A percentile compares a stretch with the other conserved stretches of the same genome.
phyloP scores from a whole-genome alignment of 2,329 filamentous ascomycete genomes.

The Seiridium unicorne region DNA sequence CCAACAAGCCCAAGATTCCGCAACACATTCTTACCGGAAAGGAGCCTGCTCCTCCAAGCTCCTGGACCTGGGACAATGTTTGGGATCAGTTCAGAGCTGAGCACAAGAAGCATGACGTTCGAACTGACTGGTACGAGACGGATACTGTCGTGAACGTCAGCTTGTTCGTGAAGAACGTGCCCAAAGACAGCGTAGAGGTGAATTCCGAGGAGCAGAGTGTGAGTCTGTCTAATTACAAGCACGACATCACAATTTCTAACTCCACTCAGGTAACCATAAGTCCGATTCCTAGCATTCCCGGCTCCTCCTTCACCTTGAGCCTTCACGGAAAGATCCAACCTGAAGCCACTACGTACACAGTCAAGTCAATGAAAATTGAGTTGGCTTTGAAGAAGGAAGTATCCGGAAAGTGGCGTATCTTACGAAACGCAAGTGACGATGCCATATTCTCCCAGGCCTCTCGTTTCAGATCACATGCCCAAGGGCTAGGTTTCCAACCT shows the following conservation, averaged over 20 bases:
- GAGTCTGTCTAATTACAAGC: background rate
- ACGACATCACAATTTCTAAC: background rate
- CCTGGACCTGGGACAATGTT: constrained; percentile 16
- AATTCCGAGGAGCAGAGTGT: constrained; percentile 25
- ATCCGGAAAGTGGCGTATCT: constrained; percentile 66
- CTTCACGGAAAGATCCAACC: constrained; percentile 67
- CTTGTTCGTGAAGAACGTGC: constrained; percentile 39
- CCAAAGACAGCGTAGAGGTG: constrained; percentile 38
- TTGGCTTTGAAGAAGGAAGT: constrained; percentile 67
- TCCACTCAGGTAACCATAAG: constrained; percentile 15
- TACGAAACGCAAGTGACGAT: constrained; percentile 43
- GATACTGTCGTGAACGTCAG: constrained; percentile 32
- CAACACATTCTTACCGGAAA: background rate
- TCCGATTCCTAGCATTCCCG: constrained; percentile 50
- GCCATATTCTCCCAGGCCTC: constrained; percentile 13
- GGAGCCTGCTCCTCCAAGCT: background rate
- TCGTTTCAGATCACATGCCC: background rate
- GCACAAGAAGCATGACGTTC: constrained; percentile 29
- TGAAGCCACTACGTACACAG: constrained; percentile 55
- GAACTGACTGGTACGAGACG: constrained; percentile 40
- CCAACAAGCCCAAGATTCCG: background rate
- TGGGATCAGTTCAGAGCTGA: constrained; percentile 17
- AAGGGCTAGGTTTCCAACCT: constrained; percentile 13
- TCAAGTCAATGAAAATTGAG: constrained; percentile 80
- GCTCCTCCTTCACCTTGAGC: constrained; percentile 54